Base-by-base conservation (phyloP, 805 yeast species). In the Candida peoriensis region DNA sequence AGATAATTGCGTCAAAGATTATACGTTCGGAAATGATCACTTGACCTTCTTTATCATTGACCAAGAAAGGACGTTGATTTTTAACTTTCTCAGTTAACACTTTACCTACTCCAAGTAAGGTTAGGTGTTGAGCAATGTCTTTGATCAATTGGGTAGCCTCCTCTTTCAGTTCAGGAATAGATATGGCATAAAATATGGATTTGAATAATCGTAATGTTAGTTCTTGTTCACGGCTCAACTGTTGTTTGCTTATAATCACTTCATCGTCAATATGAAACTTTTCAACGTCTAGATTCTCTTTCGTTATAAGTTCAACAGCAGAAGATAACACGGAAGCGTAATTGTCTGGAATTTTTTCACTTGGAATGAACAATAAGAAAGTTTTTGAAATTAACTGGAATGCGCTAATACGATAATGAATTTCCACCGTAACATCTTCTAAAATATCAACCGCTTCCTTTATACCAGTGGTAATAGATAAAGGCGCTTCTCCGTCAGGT, bases 401-500 rank as follows among this genome's bases (percentile, higher is more conserved):
- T 0, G 97, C 93, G 48, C 84, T 80, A 7, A 76, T 66, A 33
- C 94, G 68, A 55, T 87, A 86, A 43, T 81, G 84, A 6, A 68
- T 56, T 43, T 80, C 64, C 6, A 55, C 50, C 13, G 67, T 54
- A 7, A 76, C 74, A 50, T 86, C 89, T 38, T 81, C 83, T 33
- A 93, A 58, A 8, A 90, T 70, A 17, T 74, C 74, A 25, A 89
- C 64, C 0, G 97, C 96, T 4, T 90, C 74, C 24, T 75, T 71
- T 5, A 90, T 67, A 19, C 93, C 96, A 0, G 96, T 82, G 0
- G 96, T 81, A 18, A 93, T 67, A 1, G 93, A 79, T 20, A 93
- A 68, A 2, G 89, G 81, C 4, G 83, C 74, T 32, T 72, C 70
- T 4, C 63, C 66, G 0, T 64, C 54, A 24, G 42, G 38, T 31